Base-by-base conservation (phyloP, 2,329 filamentous ascomycete genomes). In the Trichoderma sp. region DNA sequence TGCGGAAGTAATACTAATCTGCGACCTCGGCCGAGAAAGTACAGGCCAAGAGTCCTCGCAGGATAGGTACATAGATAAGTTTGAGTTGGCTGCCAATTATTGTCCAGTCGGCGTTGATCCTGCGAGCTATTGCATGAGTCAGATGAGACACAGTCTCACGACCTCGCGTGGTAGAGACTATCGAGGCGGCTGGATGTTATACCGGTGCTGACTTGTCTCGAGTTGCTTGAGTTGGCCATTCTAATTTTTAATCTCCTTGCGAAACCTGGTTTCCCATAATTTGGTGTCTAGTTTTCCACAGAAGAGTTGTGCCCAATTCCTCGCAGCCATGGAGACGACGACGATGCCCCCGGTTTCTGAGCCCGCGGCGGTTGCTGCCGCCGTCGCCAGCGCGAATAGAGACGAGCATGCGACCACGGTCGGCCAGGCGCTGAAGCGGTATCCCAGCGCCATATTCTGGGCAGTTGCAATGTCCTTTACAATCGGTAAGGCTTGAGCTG, bases 401-500 rank as follows among this genome's bases (percentile, higher is more conserved):
- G 70, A 73, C 24, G 74, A 76, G 64, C 74, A 75, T 54, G 70
- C 64, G 34, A 72, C 70, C 11, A 75, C 72, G 1, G 58, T 75
- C 18, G 49, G 69, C n/a, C 68, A 75, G 34, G 74, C 74, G 5
- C 52, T 76, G 16, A 59, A 61, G 6, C 68, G 71, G 26, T 74
- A 75, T 70, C 76, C 73, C 52, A 76, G 75, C 71, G 78, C 77
- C 14, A 75, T 78, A 34, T 72, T 72, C 39, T 79, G 77, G 77
- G 77, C 76, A 2, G 66, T 76, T 26, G 70, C 76, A 24, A 70
- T 80, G 69, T 70, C 69, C 3, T 64, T 70, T 39, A 70, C 69
- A 21, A 70, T 70, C 11, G 69, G 69, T 68, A 21, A 66, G 64
- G 2, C 28, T 13, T 49, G 46, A 11, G 7, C 18, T 21, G n/a